Evolutionary conservation across 202 grass and related monocot species (phyloP), one percentile per base, ranked within the genome.

Genomic region (Bolboschoenoplectus hybrid): DNA sequence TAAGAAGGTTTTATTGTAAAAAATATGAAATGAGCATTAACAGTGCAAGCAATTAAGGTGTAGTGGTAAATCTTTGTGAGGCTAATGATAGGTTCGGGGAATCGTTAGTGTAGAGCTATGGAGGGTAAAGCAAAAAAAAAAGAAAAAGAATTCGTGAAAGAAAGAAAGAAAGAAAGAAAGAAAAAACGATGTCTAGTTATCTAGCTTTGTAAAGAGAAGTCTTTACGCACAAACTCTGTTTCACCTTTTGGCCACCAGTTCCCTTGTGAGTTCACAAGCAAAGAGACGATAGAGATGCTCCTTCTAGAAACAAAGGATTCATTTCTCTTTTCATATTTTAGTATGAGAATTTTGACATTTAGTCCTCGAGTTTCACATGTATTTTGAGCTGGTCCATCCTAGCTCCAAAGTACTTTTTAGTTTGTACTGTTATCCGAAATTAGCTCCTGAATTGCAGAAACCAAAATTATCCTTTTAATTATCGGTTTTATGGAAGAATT

Each of bases 221-320:
- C 75, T 79, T 39, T 7, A 84, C 32, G 45, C 81, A 84, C 44
- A 55, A 84, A 84, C 60, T 53, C 19, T 84, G 81, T 70, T 84
- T 53, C 63, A 70, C 81, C 11, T 84, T 84, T 84, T 70, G 7
- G 81, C 47, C 81, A 84, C 81, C 81, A 68, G 81, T 84, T 84
- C 81, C 81, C 81, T 84, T 4, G 3, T 10, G 64, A 53, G 63
- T 68, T 84, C 81, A 84, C 81, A 84, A 63, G 47, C 39, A 82
- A 39, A 82, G 17, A 64, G 79, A 64, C 41, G 49, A 47, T 82
- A 4, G 19, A 68, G 47, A 69, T 84, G 46, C 63, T 47, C 32
- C 81, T 69, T 84, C 81, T 84, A 84, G 81, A 84, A 84, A 32
- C 46, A 2, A 35, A 9, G 14, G 13, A 2, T 78, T 56, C 12